Base-by-base conservation (phyloP, 768 basidiomycete genomes). In the Dacryopinax spathularia region DNA sequence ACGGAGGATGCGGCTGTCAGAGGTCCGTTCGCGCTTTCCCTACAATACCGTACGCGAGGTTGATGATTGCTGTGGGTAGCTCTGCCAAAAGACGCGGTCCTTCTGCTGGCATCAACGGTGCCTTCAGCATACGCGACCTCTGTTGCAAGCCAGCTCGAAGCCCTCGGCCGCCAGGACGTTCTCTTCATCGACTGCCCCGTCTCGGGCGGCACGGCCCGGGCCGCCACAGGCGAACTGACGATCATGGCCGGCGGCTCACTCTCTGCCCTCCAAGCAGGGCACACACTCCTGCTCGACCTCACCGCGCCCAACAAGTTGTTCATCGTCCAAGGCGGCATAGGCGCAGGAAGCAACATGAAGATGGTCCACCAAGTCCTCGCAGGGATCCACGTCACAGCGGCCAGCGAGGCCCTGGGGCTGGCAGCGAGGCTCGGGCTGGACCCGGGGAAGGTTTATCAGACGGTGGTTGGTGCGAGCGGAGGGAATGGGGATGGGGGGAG, bases 101-200 rank as follows among this genome's bases (percentile, higher is more conserved):
- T 56, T 29, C 48, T 56, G 9, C 48, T 56, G 13, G 48, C 48
- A 9, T 56, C 48, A 3, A 56, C 48, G 25, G 48, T 56, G 25
- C 29, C 48, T 29, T 56, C 48, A 10, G 10, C 48, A 20, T 56
- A 56, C 25, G 48, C 48, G 48, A 56, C 48, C 48, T 56, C 48
- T 13, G 48, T 56, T 10, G 13, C 12, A 25, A 9, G 3, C 13
- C 48, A 56, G 29, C 48, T 56, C 29, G 25, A 13, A 22, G 25
- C 22, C 13, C 10, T 56, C 48, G 5, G 6, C 25, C 48, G 48
- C 25, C 15, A 22, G 9, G 48, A 56, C 48, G 20, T 56, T 15
- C 48, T 27, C 22, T 56, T 56, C 48, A 56, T 56, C 29, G 48
- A 56, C 48, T 56, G 48, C 29, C 48, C 48, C 48, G 48, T 56